Evolutionary conservation across 106 monocot species (phyloP), one percentile per base, ranked within the genome.

Genomic region (Allium cepa): DNA sequence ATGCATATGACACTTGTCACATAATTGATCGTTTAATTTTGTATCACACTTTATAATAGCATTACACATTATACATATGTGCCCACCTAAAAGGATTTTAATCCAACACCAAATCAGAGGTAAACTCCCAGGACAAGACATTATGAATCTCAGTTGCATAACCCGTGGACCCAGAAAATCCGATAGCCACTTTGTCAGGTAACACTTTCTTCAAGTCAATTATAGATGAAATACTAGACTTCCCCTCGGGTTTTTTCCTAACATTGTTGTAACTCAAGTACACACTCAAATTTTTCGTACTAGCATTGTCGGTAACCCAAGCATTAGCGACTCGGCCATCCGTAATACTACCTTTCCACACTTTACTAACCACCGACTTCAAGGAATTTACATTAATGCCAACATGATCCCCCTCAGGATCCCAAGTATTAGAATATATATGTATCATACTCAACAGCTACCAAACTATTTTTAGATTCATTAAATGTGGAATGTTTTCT

Each of bases 381-480:
- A 87, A 72, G 11, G 76, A 72, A 47, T 78, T 72, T 49, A 94
- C 48, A 46, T 94, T 68, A 62, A 94, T 80, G 0, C 93, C 93
- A 8, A 94, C 68, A 59, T 94, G 93, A 55, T 79, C 62, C 1
- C 59, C 10, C 11, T 49, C 46, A 0, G 86, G 79, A 36, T 94
- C 93, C 83, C 86, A 90, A 1, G 8, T 52, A 58, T 94, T 76
- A 56, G 9, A 1, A 61, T 63, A 85, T 14, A n/a, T n/a, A n/a
- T n/a, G 78, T 83, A 57, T 92, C 93, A 64, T 88, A 88, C 60
- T 92, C 91, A 14, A 92, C 80, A 11, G 91, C 91, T 13, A 84
- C 83, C 6, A 79, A 46, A 2, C 50, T 27, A 50, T 58, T 60
- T 0, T 47, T 47, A 6, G 65, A 11, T 10, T 8, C 1, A 22